These are phyloP conservation scores for Rhizopogon sp. DNA, from an alignment of 768 basidiomycete genomes.

Conservation along the genomic window DNA sequence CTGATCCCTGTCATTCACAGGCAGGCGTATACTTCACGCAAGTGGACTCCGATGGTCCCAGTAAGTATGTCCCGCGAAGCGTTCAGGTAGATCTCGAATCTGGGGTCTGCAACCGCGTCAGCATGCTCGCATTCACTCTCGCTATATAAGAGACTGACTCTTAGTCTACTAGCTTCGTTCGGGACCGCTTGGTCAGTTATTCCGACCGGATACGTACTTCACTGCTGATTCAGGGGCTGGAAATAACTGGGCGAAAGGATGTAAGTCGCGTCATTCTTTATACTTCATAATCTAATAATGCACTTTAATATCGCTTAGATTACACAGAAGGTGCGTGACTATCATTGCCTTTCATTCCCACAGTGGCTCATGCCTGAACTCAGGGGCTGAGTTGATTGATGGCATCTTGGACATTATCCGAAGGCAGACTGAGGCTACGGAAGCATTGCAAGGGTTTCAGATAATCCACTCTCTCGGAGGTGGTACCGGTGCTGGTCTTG, in stretches of 20 bases:
- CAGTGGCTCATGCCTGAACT: background rate
- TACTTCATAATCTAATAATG: background rate
- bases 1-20: constrained; percentile 28
- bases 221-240: constrained; percentile 64
- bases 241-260: constrained; percentile 96
- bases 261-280: constrained; percentile 39
- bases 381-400: constrained; percentile 90
- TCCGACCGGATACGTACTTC: constrained; percentile 84
- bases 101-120: constrained; percentile 75
- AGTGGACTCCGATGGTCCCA: constrained; percentile 42
- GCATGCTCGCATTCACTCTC: constrained; percentile 18
- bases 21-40: constrained; percentile 82
- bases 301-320: constrained; percentile 37
- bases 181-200: constrained; percentile 68
- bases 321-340: constrained; percentile 74
- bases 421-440: constrained; percentile 75
- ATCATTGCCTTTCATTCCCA: constrained; percentile 1
- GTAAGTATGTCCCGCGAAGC: constrained; percentile 86
- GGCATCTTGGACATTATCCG: constrained; percentile 78
- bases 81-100: constrained; percentile 89
- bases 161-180: constrained; percentile 47
- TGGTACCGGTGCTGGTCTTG: constrained; percentile 85
- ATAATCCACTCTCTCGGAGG: constrained; percentile 87
- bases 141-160: constrained; percentile 2
- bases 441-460: constrained; percentile 89